Evolutionary conservation across 345 rosid genomes (phyloP).

Genomic region (Pistacia integerrima): DNA sequence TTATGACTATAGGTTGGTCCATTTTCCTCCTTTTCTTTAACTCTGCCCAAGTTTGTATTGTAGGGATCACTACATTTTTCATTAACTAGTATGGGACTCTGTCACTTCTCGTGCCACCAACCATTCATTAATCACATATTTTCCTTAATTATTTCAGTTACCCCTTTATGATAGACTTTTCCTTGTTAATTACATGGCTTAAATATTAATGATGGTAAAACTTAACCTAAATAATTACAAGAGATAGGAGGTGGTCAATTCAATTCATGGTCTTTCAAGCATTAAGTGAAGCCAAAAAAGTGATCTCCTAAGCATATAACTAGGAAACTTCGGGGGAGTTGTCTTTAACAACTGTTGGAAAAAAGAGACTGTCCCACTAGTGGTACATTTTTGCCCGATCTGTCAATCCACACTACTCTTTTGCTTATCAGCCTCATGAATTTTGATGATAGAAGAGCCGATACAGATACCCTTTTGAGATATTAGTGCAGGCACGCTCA

Average conservation of each 20-base stretch:
- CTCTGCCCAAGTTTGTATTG: slow-evolving; percentile 28
- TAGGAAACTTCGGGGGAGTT: slow-evolving; percentile 22
- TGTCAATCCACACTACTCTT: neutral
- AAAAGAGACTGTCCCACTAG: slow-evolving; percentile 13
- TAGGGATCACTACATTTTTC: slow-evolving; percentile 20
- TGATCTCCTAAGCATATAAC: neutral
- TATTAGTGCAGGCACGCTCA: slow-evolving; percentile 16
- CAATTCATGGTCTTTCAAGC: neutral
- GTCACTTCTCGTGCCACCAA: no score
- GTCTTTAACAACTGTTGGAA: slow-evolving; percentile 1
- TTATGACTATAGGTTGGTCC: slow-evolving; percentile 38
- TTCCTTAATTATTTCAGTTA: neutral
- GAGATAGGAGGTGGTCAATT: neutral
- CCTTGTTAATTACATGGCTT: neutral
- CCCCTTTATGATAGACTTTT: neutral
- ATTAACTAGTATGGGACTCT: slow-evolving; percentile 19
- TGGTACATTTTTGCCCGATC: slow-evolving; percentile 6
- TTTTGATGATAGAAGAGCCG: slow-evolving; percentile 2
- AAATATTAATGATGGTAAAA: neutral
- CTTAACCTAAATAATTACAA: neutral
- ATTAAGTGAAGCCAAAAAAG: neutral
- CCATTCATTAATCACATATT: neutral
- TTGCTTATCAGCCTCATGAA: neutral
- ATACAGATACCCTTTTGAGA: neutral
- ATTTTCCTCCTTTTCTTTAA: slow-evolving; percentile 27